Evolutionary conservation across 2,329 filamentous ascomycete species (phyloP).

Genomic region (Rhexocercosporidium sp.): DNA sequence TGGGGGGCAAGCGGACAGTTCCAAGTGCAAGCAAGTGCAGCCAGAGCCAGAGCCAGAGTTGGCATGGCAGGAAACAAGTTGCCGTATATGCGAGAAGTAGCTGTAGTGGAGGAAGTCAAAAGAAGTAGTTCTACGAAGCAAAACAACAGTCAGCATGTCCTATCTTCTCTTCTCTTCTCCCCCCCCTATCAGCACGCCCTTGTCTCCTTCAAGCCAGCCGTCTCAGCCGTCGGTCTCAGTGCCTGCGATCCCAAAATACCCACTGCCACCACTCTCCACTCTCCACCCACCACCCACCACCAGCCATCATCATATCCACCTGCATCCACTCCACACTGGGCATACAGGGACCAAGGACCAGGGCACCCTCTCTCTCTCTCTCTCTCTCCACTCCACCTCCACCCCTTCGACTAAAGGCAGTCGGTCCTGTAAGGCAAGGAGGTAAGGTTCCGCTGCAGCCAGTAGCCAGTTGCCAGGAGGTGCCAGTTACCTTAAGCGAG

Average conservation of each 20-base stretch:
- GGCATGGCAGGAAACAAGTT: neutral
- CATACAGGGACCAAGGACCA: no score
- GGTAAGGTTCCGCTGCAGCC: neutral
- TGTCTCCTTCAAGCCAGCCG: neutral
- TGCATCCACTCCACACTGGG: no score
- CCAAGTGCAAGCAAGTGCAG: conserved; percentile 1
- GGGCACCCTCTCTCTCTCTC: neutral
- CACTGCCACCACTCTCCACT: neutral
- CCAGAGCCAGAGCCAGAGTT: neutral
- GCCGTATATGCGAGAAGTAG: neutral
- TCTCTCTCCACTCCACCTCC: neutral
- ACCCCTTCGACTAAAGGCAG: conserved; percentile 3
- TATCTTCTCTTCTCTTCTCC: neutral
- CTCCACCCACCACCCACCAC: no score
- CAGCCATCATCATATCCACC: no score
- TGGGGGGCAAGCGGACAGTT: neutral
- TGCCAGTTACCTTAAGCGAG: no score
- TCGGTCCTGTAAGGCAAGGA: no score
- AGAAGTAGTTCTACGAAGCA: no score
- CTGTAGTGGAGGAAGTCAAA: neutral
- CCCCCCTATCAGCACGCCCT: neutral
- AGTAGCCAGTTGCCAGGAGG: no score
- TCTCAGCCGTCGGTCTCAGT: neutral
- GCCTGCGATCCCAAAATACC: neutral
- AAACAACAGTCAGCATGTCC: neutral